Base-by-base conservation (phyloP, 148 eudicot genomes). In the Vaccinium corymbosum region DNA sequence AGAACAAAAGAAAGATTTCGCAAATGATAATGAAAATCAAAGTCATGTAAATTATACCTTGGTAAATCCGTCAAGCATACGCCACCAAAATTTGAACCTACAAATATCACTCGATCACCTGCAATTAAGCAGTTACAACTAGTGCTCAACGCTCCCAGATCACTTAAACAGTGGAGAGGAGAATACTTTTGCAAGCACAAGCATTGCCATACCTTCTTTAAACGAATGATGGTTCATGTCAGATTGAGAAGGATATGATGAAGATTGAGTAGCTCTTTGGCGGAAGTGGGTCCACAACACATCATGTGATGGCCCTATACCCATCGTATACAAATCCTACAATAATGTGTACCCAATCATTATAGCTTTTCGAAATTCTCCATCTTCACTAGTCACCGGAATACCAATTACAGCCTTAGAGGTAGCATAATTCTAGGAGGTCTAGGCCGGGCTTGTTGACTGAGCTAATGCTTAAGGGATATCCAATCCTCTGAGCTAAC, bases 71-170 rank as follows among this genome's bases (percentile, higher is more conserved):
- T 56, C 19, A 89, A 66, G 81, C 89, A 86, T 12, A 91, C 80
- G 84, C 88, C 86, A 57, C 84, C 85, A 42, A 92, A 89, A 85
- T 89, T 68, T 35, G 91, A 72, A 80, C 93, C 92, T 7, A 88
- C 83, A 82, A 86, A 94, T 84, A 87, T 90, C 79, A 94, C 95
- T 84, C 89, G 88, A 87, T 94, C 98, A 83, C 98, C 98, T 92
- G 75, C n/a, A 84, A 46, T 66, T 19, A 66, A 66, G 14, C 22
- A 66, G 32, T 66, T 59, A 59, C 32, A 25, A 15, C 72, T 11
- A 25, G 32, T 66, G 16, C 35, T 22, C 72, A 66, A 66, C 72
- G 27, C 72, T 66, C 14, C 35, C 72, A 22, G 72, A 3, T 66
- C 72, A 66, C 32, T 10, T 9, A 66, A 66, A 66, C 25, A 10